These are phyloP conservation scores for Poa pratensis DNA, from an alignment of 176 grass and related monocot genomes.

Conservation along the genomic window DNA sequence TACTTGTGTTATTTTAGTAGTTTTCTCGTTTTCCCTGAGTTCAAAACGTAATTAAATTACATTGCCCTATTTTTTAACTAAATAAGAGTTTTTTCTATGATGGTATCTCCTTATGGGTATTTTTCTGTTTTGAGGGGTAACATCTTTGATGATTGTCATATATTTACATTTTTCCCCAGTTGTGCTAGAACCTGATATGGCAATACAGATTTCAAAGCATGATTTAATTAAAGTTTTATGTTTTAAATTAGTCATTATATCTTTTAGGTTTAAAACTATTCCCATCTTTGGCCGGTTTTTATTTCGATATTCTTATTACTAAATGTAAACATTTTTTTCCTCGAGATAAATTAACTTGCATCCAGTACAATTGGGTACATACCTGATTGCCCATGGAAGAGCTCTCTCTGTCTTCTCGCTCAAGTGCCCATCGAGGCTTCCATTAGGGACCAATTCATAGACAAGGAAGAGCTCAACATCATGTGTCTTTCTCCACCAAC, in stretches of 20 bases:
- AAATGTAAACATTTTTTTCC: not conserved
- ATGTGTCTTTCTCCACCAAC: not conserved
- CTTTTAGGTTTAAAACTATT: not conserved
- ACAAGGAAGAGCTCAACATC: not conserved
- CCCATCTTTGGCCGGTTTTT: not conserved
- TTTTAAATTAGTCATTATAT: not conserved
- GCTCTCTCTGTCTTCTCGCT: too few relatives aligned
- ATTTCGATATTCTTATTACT: not conserved
- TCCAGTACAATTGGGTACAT: not conserved
- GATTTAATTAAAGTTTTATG: not conserved
- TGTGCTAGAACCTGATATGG: not conserved
- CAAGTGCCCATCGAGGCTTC: not conserved
- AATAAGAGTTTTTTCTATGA: not conserved
- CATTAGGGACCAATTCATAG: not conserved
- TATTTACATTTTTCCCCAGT: not conserved
- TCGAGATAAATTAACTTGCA: not conserved
- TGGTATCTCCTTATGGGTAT: too few relatives aligned
- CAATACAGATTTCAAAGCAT: not conserved
- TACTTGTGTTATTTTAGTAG: not conserved
- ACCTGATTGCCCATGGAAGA: slow-evolving; percentile 13
- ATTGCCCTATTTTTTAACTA: not conserved
- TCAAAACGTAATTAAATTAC: not conserved
- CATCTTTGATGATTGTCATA: too few relatives aligned
- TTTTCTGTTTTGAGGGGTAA: too few relatives aligned
- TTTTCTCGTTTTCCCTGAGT: not conserved